A percentile compares a stretch with the other conserved stretches of the same genome.
phyloP scores from a whole-genome alignment of 2,329 filamentous ascomycete genomes.

The Beauveria rudraprayagi region DNA sequence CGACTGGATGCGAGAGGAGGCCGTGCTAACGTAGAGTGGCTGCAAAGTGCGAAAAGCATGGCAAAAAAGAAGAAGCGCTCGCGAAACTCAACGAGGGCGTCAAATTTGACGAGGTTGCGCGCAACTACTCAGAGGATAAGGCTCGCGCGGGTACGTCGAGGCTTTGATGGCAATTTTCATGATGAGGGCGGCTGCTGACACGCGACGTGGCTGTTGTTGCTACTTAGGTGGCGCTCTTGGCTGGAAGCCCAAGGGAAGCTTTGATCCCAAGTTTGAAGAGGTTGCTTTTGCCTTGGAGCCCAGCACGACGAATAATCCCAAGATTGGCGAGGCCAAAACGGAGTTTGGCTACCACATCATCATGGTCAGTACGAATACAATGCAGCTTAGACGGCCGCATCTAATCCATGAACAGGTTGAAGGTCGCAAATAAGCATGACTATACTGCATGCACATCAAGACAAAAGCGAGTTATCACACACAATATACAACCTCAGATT shows the following conservation, averaged over 20 bases:
- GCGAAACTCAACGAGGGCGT: conserved; percentile 57
- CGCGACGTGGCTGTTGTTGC: neutral
- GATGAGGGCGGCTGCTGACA: neutral
- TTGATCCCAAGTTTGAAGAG: conserved; percentile 63
- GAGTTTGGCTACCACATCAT: conserved; percentile 72
- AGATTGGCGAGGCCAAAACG: conserved; percentile 64
- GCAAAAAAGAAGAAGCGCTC: conserved; percentile 69
- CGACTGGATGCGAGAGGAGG: neutral
- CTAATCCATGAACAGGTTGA: conserved; percentile 20
- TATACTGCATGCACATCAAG: neutral
- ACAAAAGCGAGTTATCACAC: conserved; percentile 6
- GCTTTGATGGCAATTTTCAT: conserved; percentile 7
- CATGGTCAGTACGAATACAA: conserved; percentile 46
- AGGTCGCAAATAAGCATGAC: conserved; percentile 29
- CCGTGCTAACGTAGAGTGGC: neutral
- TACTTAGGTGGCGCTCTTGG: conserved; percentile 58
- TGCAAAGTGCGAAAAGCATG: conserved; percentile 60
- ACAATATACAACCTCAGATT: conserved; percentile 11
- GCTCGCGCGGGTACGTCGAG: conserved; percentile 48
- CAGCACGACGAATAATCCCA: conserved; percentile 56
- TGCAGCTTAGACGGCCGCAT: neutral
- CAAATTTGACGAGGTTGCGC: conserved; percentile 69
- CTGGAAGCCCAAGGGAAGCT: conserved; percentile 61
- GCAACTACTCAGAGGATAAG: conserved; percentile 69
- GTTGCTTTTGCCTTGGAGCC: conserved; percentile 62